Conservation (phyloP, 345 rosid genomes). For the Bretschneidera sinensis region DNA sequence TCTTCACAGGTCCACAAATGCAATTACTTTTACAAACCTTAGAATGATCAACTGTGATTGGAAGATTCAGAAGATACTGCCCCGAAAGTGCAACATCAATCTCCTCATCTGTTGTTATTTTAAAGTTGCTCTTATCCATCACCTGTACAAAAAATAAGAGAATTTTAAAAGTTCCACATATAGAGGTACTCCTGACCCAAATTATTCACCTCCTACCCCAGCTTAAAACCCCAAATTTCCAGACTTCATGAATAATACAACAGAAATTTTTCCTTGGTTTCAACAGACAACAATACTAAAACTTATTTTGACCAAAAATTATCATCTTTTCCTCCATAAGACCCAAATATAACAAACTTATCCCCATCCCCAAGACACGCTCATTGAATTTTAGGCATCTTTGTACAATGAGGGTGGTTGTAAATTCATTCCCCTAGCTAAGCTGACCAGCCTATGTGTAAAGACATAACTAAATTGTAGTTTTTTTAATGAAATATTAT, state of each 20-base stretch:
- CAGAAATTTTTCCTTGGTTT: no score
- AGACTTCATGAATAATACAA: not conserved
- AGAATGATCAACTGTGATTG: conserved; percentile 80
- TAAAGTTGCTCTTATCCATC: conserved; percentile 97
- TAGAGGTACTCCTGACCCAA: not conserved
- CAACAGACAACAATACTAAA: no score
- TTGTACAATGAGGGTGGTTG: not conserved
- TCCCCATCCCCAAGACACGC: not conserved
- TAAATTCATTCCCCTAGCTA: no score
- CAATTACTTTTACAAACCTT: conserved; percentile 46
- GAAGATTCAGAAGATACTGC: conserved; percentile 89
- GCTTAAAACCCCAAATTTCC: not conserved
- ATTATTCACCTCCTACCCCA: not conserved
- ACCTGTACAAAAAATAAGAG: conserved; percentile 31
- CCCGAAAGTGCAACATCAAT: conserved; percentile 86
- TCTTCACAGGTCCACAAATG: not conserved
- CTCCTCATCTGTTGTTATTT: conserved; percentile 74
- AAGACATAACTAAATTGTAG: not conserved
- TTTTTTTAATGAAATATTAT: not conserved
- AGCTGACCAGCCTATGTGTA: not conserved
- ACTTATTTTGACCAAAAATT: no score
- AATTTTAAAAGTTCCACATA: not conserved
- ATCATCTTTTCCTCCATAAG: not conserved
- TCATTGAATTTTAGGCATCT: not conserved
- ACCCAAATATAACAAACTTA: not conserved